Evolutionary conservation across 1,284 basidiomycete genomes (phyloP), one percentile per base, ranked within the genome.

Genomic region (Filobasidium uniguttulatum): DNA sequence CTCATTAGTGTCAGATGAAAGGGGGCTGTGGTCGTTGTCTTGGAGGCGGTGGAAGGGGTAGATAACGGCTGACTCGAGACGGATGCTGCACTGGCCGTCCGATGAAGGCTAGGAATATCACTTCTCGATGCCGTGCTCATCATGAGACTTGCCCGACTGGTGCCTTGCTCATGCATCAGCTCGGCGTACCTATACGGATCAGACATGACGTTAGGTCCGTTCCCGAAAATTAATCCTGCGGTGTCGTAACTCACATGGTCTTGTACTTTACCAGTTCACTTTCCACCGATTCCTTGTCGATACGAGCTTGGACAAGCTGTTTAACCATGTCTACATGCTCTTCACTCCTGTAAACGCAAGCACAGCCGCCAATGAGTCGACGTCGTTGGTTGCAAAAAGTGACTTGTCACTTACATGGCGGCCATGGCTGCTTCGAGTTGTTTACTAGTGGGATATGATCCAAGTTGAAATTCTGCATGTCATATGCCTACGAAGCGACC

Each of bases 191-290:
- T 43, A 19, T 3, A 43, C n/a, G 5, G n/a, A n/a, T n/a, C 31
- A n/a, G n/a, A 9, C 31, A 33, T 9, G 31, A 33, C n/a, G n/a
- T 33, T 33, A 33, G 31, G n/a, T 33, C 10, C 31, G 9, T 33
- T 10, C 10, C 31, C n/a, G 31, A n/a, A 10, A n/a, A 33, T 33
- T 10, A 10, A 33, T 33, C 31, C 31, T 10, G n/a, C n/a, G n/a
- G n/a, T n/a, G n/a, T n/a, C n/a, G 31, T 33, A 20, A 44, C 50
- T 44, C 28, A 52, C 50, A 52, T 47, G 33, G 90, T 71, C 67
- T 93, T 94, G 68, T 90, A 94, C 36, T 83, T 79, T 30, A 94
- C 88, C 9, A 94, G 77, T 65, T 94, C 85, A 49, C 79, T 77
- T 66, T 94, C 90, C 54, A 88, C 74, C 62, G 93, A 88, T 64